Conservation (phyloP, 805 yeast genomes). For the Starmerella etchellsii region DNA sequence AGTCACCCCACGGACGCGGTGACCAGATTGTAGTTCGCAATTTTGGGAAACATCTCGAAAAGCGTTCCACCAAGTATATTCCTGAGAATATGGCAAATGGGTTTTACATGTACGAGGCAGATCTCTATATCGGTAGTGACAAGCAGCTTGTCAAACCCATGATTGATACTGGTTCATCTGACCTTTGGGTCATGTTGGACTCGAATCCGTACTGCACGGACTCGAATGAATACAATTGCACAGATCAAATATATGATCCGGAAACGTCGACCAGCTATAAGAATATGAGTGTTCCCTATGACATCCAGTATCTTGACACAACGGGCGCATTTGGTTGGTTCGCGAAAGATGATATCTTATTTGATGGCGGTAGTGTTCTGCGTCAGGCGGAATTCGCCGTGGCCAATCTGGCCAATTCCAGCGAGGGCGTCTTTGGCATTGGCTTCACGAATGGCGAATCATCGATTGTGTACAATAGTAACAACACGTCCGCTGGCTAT, state of each 20-base stretch:
- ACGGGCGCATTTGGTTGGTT: slow-evolving; percentile 37
- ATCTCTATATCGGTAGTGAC: slow-evolving; percentile 41
- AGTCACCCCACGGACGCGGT: slow-evolving; percentile 6
- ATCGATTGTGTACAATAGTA: slow-evolving; percentile 8
- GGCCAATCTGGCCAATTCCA: slow-evolving; percentile 50
- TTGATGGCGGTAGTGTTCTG: slow-evolving; percentile 35
- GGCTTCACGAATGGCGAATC: slow-evolving; percentile 26
- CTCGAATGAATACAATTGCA: slow-evolving; percentile 11
- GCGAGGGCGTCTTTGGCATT: slow-evolving; percentile 48
- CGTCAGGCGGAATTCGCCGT: slow-evolving; percentile 50
- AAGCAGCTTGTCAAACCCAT: slow-evolving; percentile 38
- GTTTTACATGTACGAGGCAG: slow-evolving; percentile 23
- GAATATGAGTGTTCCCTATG: slow-evolving; percentile 23
- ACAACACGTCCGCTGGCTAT: slow-evolving; percentile 6
- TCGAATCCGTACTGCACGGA: slow-evolving; percentile 13
- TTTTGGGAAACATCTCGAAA: neutral
- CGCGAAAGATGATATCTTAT: slow-evolving; percentile 43
- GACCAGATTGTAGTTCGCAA: neutral
- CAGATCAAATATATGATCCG: slow-evolving; percentile 22
- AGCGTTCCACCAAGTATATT: neutral
- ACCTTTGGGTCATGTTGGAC: slow-evolving; percentile 40
- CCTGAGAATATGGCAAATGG: slow-evolving; percentile 21
- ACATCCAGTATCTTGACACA: slow-evolving; percentile 33
- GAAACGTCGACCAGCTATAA: slow-evolving; percentile 20
- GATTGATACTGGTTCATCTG: slow-evolving; percentile 61